These are phyloP conservation scores for Monilinia laxa DNA, from an alignment of 2,329 filamentous ascomycete genomes.

Conservation along the genomic window DNA sequence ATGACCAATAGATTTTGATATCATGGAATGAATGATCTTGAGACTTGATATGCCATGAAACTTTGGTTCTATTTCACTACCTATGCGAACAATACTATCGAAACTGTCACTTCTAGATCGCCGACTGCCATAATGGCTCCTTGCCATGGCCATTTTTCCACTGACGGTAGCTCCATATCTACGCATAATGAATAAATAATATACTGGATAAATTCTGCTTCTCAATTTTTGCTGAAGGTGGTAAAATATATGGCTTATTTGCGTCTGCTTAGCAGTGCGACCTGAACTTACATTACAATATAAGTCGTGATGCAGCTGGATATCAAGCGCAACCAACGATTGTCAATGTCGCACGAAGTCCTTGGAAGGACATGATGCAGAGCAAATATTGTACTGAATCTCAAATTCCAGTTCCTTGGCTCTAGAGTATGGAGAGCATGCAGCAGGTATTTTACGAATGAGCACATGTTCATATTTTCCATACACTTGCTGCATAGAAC, in stretches of 20 bases:
- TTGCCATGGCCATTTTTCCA: no score
- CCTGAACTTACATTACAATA: background rate
- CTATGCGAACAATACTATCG: background rate
- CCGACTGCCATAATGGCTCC: background rate
- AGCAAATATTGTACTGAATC: conserved; percentile 2
- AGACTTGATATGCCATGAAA: background rate
- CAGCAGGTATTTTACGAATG: background rate
- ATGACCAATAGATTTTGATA: background rate
- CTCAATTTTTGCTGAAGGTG: background rate
- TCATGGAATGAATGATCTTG: background rate
- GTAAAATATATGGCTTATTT: background rate
- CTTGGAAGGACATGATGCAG: background rate
- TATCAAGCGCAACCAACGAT: background rate
- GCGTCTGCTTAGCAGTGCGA: no score
- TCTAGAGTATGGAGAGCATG: background rate
- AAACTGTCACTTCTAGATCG: background rate
- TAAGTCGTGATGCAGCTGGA: background rate
- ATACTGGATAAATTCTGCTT: background rate
- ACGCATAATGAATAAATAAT: background rate
- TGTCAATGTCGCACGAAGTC: background rate
- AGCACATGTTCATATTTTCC: background rate
- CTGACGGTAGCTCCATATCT: no score
- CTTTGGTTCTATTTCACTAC: background rate
- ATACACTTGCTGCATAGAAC: background rate
- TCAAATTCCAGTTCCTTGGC: conserved; percentile 17